Conservation (phyloP, 495 filamentous ascomycete species). For the Antarctomyces pellizariae region DNA sequence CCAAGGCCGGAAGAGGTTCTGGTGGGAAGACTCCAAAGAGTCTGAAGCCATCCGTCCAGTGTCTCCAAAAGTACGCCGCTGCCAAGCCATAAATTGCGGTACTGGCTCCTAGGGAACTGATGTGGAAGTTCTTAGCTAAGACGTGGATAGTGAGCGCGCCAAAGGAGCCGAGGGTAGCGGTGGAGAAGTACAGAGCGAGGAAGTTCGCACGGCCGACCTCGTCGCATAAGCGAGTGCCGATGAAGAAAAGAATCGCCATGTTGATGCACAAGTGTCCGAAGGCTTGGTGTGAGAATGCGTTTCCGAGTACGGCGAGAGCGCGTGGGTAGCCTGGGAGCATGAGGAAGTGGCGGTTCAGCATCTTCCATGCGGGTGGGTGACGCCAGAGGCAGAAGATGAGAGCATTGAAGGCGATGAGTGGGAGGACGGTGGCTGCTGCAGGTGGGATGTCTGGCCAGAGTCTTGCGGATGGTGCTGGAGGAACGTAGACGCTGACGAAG, state of each 20-base stretch:
- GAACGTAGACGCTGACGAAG: slow-evolving; percentile 36
- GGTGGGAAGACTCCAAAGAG: slow-evolving; percentile 25
- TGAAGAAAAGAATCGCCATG: slow-evolving; percentile 32
- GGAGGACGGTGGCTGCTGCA: slow-evolving; percentile 50
- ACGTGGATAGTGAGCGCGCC: slow-evolving; percentile 35
- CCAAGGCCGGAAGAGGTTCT: slow-evolving; percentile 24
- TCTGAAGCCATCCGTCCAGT: slow-evolving; percentile 26
- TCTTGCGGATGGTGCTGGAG: slow-evolving; percentile 31
- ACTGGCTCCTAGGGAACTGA: slow-evolving; percentile 46
- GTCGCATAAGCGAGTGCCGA: slow-evolving; percentile 42
- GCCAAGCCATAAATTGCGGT: slow-evolving; percentile 46
- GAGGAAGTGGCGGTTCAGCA: slow-evolving; percentile 62
- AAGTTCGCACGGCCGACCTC: slow-evolving; percentile 72
- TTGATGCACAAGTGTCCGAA: slow-evolving; percentile 44
- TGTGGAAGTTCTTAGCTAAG: slow-evolving; percentile 22
- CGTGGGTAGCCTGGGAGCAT: slow-evolving; percentile 43
- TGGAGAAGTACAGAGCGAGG: slow-evolving; percentile 48
- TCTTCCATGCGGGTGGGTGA: slow-evolving; percentile 40
- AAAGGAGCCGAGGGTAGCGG: slow-evolving; percentile 43
- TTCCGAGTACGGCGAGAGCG: slow-evolving; percentile 39
- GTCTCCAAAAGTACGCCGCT: slow-evolving; percentile 42
- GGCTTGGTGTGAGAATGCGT: slow-evolving; percentile 56
- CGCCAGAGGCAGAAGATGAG: slow-evolving; percentile 40
- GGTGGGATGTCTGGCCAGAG: slow-evolving; percentile 55
- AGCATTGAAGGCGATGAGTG: slow-evolving; percentile 41